A percentile compares a stretch with the other conserved stretches of the same genome.
Conservation (phyloP, 2,329 filamentous ascomycete genomes). For the Microsporum canis region DNA sequence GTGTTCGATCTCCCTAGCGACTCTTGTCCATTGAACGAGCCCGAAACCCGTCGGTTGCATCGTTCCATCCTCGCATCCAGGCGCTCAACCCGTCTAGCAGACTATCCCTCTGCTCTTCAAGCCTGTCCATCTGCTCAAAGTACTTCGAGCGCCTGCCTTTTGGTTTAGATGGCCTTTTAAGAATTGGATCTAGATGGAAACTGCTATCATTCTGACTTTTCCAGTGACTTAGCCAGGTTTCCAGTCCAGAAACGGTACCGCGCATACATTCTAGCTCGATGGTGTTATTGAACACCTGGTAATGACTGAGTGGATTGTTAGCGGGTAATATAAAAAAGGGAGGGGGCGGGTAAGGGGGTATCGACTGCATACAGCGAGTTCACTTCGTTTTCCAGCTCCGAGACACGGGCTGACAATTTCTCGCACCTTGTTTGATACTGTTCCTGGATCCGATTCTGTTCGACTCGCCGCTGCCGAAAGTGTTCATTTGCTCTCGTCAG, state of each 20-base stretch:
- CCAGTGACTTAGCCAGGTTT: conserved; percentile 24
- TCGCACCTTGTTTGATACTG: conserved; percentile 49
- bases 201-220: conserved; percentile 14
- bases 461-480: conserved; percentile 20
- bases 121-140: not conserved
- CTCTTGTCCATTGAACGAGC: conserved; percentile 44
- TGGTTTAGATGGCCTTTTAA: conserved; percentile 10
- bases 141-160: not conserved
- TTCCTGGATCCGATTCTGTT: conserved; percentile 48
- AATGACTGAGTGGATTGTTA: conserved; percentile 16
- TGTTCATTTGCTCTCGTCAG: conserved; percentile 14
- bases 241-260: conserved; percentile 27
- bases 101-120: conserved; percentile 19
- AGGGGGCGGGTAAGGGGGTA: not conserved
- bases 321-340: not conserved
- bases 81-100: conserved; percentile 31
- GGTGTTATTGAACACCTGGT: conserved; percentile 24
- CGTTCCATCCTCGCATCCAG: conserved; percentile 35
- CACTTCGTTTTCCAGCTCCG: conserved; percentile 49
- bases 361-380: conserved; percentile 40
- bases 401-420: conserved; percentile 46
- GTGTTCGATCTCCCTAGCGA: not conserved
- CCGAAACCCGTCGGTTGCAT: conserved; percentile 31
- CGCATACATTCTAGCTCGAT: conserved; percentile 27
- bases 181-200: conserved; percentile 10